Conservation (phyloP, 192 early-diverging fungal genomes). For the Umbelopsis vinacea region DNA sequence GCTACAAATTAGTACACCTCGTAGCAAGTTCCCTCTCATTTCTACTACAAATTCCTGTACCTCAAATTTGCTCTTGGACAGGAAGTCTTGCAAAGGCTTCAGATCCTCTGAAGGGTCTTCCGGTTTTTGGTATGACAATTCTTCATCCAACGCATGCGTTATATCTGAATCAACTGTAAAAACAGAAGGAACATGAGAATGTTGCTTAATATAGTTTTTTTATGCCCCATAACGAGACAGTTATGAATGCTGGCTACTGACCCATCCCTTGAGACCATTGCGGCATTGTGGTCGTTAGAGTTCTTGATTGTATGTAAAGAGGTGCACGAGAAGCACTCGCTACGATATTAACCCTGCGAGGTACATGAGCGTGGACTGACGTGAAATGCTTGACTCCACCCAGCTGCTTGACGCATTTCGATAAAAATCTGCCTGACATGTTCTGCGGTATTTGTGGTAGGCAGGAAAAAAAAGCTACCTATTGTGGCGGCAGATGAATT, state of each 20-base stretch:
- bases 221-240: neutral
- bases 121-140: neutral
- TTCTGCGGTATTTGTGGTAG: neutral
- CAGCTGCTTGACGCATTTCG: neutral
- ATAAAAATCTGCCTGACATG: neutral
- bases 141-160: conserved; percentile 14
- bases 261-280: neutral
- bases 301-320: neutral
- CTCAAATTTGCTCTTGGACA: conserved; percentile 1
- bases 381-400: conserved; percentile 4
- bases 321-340: neutral
- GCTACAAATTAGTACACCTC: neutral
- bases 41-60: neutral
- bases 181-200: neutral
- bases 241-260: neutral
- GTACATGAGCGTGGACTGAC: neutral
- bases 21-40: too few species aligned
- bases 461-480: neutral
- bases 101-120: neutral
- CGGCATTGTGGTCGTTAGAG: neutral
- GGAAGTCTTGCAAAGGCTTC: neutral
- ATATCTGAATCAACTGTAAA: neutral
- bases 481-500: neutral
- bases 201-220: neutral
- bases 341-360: neutral